phyloP scores from a whole-genome alignment of 768 basidiomycete species.

The Lepiota venenata region DNA sequence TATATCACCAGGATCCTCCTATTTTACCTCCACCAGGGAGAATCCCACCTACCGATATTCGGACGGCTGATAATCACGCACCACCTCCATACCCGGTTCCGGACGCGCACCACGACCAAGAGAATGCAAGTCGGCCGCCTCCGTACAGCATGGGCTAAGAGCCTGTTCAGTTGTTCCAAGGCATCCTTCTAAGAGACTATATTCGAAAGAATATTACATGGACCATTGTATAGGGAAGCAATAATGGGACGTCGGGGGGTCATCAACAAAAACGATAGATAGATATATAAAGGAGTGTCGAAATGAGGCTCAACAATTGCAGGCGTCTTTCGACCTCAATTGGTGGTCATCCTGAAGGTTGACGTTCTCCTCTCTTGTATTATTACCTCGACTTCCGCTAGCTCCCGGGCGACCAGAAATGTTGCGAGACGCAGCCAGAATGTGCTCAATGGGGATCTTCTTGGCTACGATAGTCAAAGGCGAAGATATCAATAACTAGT shows the following conservation, averaged over 20 bases:
- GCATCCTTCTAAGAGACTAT: conserved; percentile 17
- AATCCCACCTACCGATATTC: conserved; percentile 23
- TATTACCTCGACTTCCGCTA: conserved; percentile 47
- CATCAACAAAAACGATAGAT: conserved; percentile 20
- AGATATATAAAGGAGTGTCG: conserved; percentile 9
- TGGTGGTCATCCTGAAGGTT: conserved; percentile 66
- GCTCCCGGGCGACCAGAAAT: conserved; percentile 60
- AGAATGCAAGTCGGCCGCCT: conserved; percentile 54
- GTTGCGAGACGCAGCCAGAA: conserved; percentile 79
- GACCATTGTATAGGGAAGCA: conserved; percentile 15
- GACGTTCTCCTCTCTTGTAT: conserved; percentile 54
- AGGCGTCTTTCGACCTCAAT: conserved; percentile 68
- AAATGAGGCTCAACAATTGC: conserved; percentile 63
- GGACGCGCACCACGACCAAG: conserved; percentile 43
- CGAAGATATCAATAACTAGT: not conserved
- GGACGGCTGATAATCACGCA: conserved; percentile 51
- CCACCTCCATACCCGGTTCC: conserved; percentile 77
- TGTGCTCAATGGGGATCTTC: conserved; percentile 84
- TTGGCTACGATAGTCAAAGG: conserved; percentile 36
- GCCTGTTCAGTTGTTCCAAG: not conserved
- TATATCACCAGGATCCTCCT: conserved; percentile 15
- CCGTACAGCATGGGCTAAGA: conserved; percentile 54
- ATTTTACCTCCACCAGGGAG: conserved; percentile 21
- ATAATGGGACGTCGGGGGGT: conserved; percentile 9
- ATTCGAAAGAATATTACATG: conserved; percentile 18